Conservation (phyloP, 352 stramenopile species). For the Globisporangium okanoganense region DNA sequence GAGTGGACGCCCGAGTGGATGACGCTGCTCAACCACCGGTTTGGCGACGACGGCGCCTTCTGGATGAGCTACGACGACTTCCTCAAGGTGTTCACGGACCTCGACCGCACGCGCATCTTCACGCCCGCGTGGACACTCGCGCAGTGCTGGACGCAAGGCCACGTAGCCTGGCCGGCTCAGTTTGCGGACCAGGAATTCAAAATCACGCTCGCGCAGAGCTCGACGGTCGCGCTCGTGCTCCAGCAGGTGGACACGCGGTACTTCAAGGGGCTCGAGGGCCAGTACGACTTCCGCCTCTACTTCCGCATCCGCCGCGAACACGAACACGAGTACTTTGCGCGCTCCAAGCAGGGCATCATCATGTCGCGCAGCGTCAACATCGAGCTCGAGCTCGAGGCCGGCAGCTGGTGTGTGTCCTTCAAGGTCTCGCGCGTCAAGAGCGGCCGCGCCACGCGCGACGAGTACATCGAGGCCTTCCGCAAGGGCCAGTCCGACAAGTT, state of each 20-base stretch:
- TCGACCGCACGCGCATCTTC: conserved; percentile 37
- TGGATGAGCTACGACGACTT: conserved; percentile 59
- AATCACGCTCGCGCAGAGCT: conserved; percentile 21
- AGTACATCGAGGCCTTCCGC: conserved; percentile 22
- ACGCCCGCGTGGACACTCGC: conserved; percentile 31
- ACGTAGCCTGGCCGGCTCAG: conserved; percentile 25
- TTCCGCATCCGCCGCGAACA: conserved; percentile 27
- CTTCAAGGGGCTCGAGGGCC: conserved; percentile 36
- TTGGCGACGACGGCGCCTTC: conserved; percentile 56
- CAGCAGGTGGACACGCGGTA: conserved; percentile 36
- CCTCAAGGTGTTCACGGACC: conserved; percentile 27
- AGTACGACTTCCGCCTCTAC: conserved; percentile 35
- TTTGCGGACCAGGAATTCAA: conserved; percentile 29
- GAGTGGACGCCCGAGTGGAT: conserved; percentile 52
- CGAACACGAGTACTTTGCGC: conserved; percentile 25
- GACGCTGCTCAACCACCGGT: conserved; percentile 28
- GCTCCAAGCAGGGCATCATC: conserved; percentile 19
- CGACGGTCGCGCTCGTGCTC: conserved; percentile 32
- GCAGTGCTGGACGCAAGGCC: conserved; percentile 31
- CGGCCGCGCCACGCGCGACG: conserved; percentile 14
- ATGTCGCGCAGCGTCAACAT: conserved; percentile 35
- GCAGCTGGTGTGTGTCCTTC: conserved; percentile 28
- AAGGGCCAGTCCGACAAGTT: conserved; percentile 34
- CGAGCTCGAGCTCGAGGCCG: conserved; percentile 26
- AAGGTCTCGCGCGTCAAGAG: conserved; percentile 20